phyloP scores from a whole-genome alignment of 2,329 filamentous ascomycete species.

The Colletotrichum melonis region DNA sequence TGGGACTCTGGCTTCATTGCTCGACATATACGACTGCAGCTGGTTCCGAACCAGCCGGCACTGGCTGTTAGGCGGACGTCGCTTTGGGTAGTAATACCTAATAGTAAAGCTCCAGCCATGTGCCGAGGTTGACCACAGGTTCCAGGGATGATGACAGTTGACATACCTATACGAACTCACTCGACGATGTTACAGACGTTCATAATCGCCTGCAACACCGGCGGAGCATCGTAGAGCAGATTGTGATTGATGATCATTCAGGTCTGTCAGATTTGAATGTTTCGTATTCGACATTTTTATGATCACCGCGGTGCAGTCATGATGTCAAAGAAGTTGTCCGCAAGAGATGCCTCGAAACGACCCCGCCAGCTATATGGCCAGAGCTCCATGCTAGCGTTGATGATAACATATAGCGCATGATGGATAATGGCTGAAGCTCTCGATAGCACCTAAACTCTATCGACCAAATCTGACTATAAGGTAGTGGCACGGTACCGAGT shows the following conservation, averaged over 20 bases:
- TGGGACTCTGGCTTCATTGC: neutral
- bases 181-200: neutral
- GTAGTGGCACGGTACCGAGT: neutral
- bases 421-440: constrained; percentile 8
- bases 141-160: neutral
- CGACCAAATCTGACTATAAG: neutral
- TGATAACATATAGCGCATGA: neutral
- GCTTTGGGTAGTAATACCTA: neutral
- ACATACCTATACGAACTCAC: neutral
- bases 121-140: neutral
- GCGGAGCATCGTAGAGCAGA: neutral
- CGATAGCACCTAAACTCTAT: constrained; percentile 1
- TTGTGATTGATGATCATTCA: too few species aligned
- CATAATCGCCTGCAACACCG: neutral
- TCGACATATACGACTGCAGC: neutral
- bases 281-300: neutral
- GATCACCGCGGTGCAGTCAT: neutral
- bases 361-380: constrained; percentile 19
- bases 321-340: neutral
- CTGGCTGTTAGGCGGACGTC: neutral
- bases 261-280: neutral
- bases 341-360: neutral
- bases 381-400: constrained; percentile 21
- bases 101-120: neutral
- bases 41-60: neutral